Conservation (phyloP, 257 asterid species). For the Apocynum venetum region DNA sequence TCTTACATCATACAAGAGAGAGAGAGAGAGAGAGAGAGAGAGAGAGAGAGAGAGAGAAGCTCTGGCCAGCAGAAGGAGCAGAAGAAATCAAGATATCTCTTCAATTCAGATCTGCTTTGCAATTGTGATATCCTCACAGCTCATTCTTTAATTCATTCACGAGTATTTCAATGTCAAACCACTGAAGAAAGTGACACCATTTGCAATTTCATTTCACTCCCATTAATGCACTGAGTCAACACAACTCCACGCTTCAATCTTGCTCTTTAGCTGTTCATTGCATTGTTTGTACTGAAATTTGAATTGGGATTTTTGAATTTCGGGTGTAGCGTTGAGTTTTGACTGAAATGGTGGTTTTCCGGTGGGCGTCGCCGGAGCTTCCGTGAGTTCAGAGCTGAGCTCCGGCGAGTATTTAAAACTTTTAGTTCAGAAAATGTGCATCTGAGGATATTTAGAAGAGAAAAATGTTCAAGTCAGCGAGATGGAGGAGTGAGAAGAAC, state of each 20-base stretch:
- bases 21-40: constrained; percentile 27
- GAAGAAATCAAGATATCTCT: constrained; percentile 11
- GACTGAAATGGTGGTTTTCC: constrained; percentile 35
- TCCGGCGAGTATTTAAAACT: constrained; percentile 41
- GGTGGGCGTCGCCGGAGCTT: constrained; percentile 79
- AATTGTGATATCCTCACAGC: constrained; percentile 13
- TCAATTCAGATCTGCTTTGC: constrained; percentile 40
- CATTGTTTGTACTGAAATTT: constrained; percentile 1
- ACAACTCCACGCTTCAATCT: constrained; percentile 22
- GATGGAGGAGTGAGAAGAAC: constrained; percentile 95
- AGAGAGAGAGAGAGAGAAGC: constrained; percentile 10
- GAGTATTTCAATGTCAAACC: constrained; percentile 24
- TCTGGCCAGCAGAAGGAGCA: background rate
- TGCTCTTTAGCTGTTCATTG: constrained; percentile 4
- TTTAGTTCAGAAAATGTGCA: constrained; percentile 22
- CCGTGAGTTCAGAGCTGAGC: constrained; percentile 45
- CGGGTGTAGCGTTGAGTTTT: constrained; percentile 13
- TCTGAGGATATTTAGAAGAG: constrained; percentile 30
- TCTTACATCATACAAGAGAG: constrained; percentile 25
- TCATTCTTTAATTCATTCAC: constrained; percentile 28
- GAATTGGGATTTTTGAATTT: constrained; percentile 25
- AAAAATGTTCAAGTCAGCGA: constrained; percentile 78
- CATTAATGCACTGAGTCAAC: constrained; percentile 36
- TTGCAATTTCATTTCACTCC: constrained; percentile 23
- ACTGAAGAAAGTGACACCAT: constrained; percentile 9